Evolutionary conservation across 176 grass and related monocot genomes (phyloP).

Genomic region (Neostapfia colusana): DNA sequence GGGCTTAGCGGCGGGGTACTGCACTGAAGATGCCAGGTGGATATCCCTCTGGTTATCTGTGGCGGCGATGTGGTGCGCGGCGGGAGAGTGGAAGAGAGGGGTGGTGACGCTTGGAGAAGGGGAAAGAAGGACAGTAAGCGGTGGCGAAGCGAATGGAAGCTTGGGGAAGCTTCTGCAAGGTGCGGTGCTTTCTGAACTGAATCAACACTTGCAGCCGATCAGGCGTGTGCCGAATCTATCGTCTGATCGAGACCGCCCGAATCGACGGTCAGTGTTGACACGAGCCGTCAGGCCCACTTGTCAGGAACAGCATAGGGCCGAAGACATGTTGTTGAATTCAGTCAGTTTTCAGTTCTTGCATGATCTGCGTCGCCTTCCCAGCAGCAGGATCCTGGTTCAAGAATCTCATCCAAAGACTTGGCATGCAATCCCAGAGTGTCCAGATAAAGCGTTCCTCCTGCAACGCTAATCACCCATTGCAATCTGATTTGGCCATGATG

Average conservation of each 20-base stretch:
- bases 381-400: background rate
- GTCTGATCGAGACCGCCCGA: background rate
- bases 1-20: conserved; percentile 2
- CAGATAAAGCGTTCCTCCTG: background rate
- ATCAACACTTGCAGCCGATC: background rate
- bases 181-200: background rate
- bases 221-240: background rate
- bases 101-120: conserved; percentile 55
- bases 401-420: background rate
- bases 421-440: background rate
- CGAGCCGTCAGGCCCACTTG: background rate
- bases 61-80: background rate
- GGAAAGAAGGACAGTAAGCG: conserved; percentile 39
- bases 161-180: conserved; percentile 38
- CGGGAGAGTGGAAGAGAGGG: background rate
- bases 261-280: background rate
- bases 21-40: background rate
- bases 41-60: conserved; percentile 1
- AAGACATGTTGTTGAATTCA: too few relatives aligned
- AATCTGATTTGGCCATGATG: background rate
- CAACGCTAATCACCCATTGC: background rate
- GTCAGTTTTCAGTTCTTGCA: background rate
- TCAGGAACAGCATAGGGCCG: background rate
- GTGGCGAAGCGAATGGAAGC: conserved; percentile 28
- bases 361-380: background rate